A percentile compares a stretch with the other conserved stretches of the same genome.
phyloP scores from a whole-genome alignment of 2,329 filamentous ascomycete species.

The Eutypella sp. region DNA sequence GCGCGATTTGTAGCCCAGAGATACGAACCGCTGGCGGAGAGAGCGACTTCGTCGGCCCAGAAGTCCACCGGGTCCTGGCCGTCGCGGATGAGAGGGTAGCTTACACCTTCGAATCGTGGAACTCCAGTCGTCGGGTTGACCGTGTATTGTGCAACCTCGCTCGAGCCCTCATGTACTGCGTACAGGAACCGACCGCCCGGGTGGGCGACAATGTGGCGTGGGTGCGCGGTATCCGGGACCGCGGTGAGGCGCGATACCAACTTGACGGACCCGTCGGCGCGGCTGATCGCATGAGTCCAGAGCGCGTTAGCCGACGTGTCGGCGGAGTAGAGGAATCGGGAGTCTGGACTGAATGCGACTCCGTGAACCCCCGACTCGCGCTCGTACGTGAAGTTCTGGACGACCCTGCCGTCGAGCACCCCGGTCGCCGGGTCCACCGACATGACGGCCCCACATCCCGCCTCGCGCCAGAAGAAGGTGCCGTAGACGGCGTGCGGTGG shows the following conservation, averaged over 20 bases:
- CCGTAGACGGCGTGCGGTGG: slow-evolving; percentile 25
- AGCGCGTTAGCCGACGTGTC: slow-evolving; percentile 41
- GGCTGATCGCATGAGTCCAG: slow-evolving; percentile 25
- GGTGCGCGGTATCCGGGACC: slow-evolving; percentile 14
- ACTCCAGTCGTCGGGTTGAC: slow-evolving; percentile 8
- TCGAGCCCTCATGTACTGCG: slow-evolving; percentile 21
- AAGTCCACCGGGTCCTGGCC: slow-evolving; percentile 16
- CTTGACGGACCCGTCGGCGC: slow-evolving; percentile 11
- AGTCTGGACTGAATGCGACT: slow-evolving; percentile 39
- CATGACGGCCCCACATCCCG: slow-evolving; percentile 28
- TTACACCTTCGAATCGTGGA: slow-evolving; percentile 5
- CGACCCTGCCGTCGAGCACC: slow-evolving; percentile 29
- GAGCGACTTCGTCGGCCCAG: slow-evolving; percentile 29
- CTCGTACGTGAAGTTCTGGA: slow-evolving; percentile 41
- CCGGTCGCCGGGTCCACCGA: slow-evolving; percentile 37
- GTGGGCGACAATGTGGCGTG: slow-evolving; percentile 23
- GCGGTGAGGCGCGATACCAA: slow-evolving; percentile 8
- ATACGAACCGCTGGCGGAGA: slow-evolving; percentile 21
- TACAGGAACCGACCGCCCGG: slow-evolving; percentile 20
- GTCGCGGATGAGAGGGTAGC: slow-evolving; percentile 18
- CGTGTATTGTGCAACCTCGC: slow-evolving; percentile 16
- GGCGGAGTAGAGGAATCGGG: slow-evolving; percentile 42
- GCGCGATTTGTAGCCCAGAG: slow-evolving; percentile 28
- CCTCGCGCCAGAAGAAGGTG: slow-evolving; percentile 20
- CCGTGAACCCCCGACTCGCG: slow-evolving; percentile 42